phyloP scores from a whole-genome alignment of 2,329 filamentous ascomycete species.

The Penicillium rolfsii region DNA sequence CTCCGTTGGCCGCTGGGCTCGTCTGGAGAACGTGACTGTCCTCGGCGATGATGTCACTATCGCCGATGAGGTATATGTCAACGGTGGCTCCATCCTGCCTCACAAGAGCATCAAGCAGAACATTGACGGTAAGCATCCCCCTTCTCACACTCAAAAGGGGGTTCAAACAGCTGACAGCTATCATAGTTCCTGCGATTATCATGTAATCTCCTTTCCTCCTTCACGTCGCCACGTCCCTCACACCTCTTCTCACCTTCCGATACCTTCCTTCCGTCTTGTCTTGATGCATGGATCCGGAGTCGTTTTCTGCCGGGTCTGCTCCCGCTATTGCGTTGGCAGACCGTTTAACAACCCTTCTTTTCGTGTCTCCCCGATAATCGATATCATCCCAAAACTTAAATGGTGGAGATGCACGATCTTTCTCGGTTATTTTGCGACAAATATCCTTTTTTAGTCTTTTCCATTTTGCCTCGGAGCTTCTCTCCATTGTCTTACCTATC shows the following conservation, averaged over 20 bases:
- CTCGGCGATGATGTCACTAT: conserved; percentile 97
- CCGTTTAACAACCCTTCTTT: conserved; percentile 12
- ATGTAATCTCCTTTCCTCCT: conserved; percentile 45
- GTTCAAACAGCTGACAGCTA: conserved; percentile 15
- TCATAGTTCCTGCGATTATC: conserved; percentile 52
- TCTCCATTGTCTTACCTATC: neutral
- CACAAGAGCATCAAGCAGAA: conserved; percentile 99
- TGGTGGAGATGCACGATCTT: conserved; percentile 32
- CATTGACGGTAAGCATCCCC: conserved; percentile 69
- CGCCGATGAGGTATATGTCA: conserved; percentile 97
- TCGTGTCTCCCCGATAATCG: conserved; percentile 21
- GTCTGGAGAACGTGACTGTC: conserved; percentile 96
- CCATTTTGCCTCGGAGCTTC: conserved; percentile 10
- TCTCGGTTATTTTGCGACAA: conserved; percentile 24
- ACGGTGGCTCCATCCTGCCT: conserved; percentile 89
- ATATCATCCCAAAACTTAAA: conserved; percentile 37
- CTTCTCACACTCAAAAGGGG: neutral
- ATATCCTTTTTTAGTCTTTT: conserved; percentile 30
- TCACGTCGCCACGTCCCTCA: conserved; percentile 36
- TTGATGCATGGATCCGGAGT: conserved; percentile 46
- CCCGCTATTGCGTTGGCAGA: conserved; percentile 25
- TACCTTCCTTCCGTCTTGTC: conserved; percentile 31
- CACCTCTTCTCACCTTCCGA: conserved; percentile 29
- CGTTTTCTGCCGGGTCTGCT: conserved; percentile 37
- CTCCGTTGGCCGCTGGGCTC: conserved; percentile 91